A percentile compares a stretch with the other conserved stretches of the same genome.
Conservation (phyloP, 1,284 basidiomycete species). For the Agaricales sp. region DNA sequence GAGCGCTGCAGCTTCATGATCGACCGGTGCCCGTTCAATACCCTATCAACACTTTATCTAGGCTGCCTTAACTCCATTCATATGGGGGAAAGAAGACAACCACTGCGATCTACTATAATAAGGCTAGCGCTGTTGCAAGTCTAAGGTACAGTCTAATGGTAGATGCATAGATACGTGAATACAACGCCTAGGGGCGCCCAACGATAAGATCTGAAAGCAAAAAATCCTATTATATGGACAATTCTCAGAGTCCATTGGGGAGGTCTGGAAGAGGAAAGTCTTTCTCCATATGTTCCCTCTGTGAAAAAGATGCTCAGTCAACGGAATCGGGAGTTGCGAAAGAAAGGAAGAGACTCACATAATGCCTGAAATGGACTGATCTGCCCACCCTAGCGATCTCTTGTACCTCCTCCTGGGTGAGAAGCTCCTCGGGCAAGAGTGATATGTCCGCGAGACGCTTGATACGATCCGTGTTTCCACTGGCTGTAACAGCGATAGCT, state of each 20-base stretch:
- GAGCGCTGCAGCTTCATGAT: no score
- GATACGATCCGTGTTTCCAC: slow-evolving; percentile 34
- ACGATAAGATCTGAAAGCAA: no score
- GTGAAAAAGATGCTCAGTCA: neutral
- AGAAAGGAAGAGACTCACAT: slow-evolving; percentile 16
- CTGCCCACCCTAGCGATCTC: slow-evolving; percentile 35
- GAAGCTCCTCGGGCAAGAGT: slow-evolving; percentile 19
- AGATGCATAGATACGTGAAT: no score
- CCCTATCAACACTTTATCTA: no score
- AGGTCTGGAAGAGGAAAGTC: slow-evolving; percentile 19
- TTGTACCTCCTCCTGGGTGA: slow-evolving; percentile 30
- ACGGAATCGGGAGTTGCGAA: neutral
- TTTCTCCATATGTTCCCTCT: slow-evolving; percentile 23
- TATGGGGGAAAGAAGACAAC: no score
- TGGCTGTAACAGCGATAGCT: slow-evolving; percentile 24
- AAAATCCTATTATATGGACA: no score
- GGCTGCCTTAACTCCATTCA: no score
- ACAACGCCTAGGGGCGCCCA: no score
- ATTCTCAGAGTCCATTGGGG: slow-evolving; percentile 4
- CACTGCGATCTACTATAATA: no score
- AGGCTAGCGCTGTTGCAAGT: no score
- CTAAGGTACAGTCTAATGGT: no score
- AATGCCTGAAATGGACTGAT: slow-evolving; percentile 31
- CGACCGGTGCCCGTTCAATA: no score
- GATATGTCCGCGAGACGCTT: slow-evolving; percentile 30